Conservation (phyloP, 306 rosid genomes). For the Trifolium dubium region DNA sequence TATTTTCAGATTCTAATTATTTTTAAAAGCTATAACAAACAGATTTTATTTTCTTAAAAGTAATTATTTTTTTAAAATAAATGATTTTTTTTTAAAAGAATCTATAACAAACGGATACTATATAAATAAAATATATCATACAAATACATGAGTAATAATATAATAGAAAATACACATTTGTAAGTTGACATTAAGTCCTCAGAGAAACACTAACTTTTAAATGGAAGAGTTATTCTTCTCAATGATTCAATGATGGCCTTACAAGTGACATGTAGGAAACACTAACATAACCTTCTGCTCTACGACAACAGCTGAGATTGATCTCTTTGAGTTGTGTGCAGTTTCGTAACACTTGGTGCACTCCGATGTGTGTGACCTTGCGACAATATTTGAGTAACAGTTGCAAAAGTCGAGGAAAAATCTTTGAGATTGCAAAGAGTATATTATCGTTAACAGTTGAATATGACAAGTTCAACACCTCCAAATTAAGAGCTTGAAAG, state of each 20-base stretch:
- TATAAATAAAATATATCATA: no score
- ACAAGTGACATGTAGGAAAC: conserved; percentile 52
- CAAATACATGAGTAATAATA: no score
- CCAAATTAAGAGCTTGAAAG: conserved; percentile 52
- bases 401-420: conserved; percentile 48
- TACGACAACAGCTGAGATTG: conserved; percentile 52
- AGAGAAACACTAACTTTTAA: no score
- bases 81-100: no score
- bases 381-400: conserved; percentile 52
- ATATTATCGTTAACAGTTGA: conserved; percentile 51
- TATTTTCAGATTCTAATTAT: no score
- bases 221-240: conserved; percentile 53
- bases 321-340: conserved; percentile 66
- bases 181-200: no score
- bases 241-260: conserved; percentile 65
- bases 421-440: conserved; percentile 57
- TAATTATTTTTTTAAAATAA: no score
- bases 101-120: no score
- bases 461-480: conserved; percentile 49
- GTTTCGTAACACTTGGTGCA: conserved; percentile 51
- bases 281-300: conserved; percentile 23
- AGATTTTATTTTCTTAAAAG: no score
- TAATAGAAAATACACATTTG: no score
- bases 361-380: conserved; percentile 60
- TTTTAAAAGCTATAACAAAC: no score